A percentile compares a stretch with the other conserved stretches of the same genome.
phyloP scores from a whole-genome alignment of 1,284 basidiomycete genomes.

The Ganoderma meredithae region DNA sequence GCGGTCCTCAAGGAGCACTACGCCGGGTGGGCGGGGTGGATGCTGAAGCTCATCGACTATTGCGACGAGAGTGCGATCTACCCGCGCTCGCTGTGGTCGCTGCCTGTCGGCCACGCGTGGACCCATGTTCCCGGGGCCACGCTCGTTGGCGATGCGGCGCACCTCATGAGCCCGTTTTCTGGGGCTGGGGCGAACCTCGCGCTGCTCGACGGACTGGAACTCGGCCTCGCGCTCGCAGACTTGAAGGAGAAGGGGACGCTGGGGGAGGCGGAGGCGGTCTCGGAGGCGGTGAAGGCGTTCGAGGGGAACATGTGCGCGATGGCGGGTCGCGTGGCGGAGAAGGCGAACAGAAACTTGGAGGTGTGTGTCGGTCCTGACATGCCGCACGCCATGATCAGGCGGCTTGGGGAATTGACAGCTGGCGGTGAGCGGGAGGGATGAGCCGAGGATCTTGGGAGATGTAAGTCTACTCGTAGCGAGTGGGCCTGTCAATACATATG shows the following conservation, averaged over 20 bases:
- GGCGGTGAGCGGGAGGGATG: conserved; percentile 14
- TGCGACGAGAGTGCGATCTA: conserved; percentile 25
- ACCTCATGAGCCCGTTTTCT: conserved; percentile 54
- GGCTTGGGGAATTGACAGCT: neutral
- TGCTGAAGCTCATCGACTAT: conserved; percentile 21
- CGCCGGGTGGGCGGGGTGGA: conserved; percentile 25
- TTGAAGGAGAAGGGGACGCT: conserved; percentile 3
- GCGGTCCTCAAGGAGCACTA: conserved; percentile 16
- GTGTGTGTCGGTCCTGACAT: conserved; percentile 7
- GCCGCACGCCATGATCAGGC: neutral
- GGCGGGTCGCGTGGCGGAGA: neutral
- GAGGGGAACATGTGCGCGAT: conserved; percentile 15
- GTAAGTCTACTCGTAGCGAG: too few relatives aligned
- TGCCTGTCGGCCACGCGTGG: conserved; percentile 26
- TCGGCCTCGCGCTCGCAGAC: conserved; percentile 30
- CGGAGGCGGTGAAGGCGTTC: conserved; percentile 16
- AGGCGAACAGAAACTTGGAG: neutral
- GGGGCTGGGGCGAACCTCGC: conserved; percentile 55
- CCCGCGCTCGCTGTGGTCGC: conserved; percentile 21
- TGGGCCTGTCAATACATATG: too few relatives aligned
- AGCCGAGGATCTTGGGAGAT: neutral
- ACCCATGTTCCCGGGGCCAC: conserved; percentile 30
- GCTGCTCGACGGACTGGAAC: conserved; percentile 41
- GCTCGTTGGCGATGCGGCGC: conserved; percentile 54
- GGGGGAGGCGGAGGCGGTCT: conserved; percentile 3